Evolutionary conservation across 306 rosid species (phyloP).

Genomic region (Dicorynia guianensis): DNA sequence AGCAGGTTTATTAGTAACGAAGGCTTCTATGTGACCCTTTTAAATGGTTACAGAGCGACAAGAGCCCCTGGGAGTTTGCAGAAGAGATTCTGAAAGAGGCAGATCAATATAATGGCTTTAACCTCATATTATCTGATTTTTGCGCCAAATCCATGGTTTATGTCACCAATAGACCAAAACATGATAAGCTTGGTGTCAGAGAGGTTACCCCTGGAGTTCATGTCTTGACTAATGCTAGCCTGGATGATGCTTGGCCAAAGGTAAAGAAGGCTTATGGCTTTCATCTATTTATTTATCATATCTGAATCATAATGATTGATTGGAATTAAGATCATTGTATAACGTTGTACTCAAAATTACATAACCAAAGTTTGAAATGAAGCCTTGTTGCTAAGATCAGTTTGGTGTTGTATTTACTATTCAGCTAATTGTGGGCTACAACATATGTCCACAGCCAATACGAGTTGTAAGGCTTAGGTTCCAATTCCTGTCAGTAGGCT

Average conservation of each 20-base stretch:
- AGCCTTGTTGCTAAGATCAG: not conserved
- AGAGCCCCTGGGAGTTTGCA: constrained; percentile 69
- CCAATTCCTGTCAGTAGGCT: too few species aligned
- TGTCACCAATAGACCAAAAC: constrained; percentile 74
- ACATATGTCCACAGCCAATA: too few species aligned
- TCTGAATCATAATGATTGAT: not conserved
- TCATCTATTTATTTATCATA: not conserved
- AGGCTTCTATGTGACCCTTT: not conserved
- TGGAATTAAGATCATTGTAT: not conserved
- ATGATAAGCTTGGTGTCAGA: constrained; percentile 37
- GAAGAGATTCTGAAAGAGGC: constrained; percentile 63
- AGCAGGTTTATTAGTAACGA: not conserved
- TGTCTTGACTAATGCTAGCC: constrained; percentile 75
- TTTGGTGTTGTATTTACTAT: too few species aligned
- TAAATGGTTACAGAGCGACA: constrained; percentile 58
- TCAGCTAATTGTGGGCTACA: not conserved
- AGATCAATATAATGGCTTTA: constrained; percentile 76
- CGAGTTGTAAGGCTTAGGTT: too few species aligned
- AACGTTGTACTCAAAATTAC: not conserved
- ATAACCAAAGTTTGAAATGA: not conserved
- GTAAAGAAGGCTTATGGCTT: constrained; percentile 45
- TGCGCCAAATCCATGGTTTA: constrained; percentile 65
- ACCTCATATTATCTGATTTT: constrained; percentile 72
- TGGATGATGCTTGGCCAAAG: constrained; percentile 90
- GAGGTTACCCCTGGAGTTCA: constrained; percentile 82